These are phyloP conservation scores for Cochlearia excelsa DNA, from an alignment of 345 rosid genomes.

Conservation along the genomic window DNA sequence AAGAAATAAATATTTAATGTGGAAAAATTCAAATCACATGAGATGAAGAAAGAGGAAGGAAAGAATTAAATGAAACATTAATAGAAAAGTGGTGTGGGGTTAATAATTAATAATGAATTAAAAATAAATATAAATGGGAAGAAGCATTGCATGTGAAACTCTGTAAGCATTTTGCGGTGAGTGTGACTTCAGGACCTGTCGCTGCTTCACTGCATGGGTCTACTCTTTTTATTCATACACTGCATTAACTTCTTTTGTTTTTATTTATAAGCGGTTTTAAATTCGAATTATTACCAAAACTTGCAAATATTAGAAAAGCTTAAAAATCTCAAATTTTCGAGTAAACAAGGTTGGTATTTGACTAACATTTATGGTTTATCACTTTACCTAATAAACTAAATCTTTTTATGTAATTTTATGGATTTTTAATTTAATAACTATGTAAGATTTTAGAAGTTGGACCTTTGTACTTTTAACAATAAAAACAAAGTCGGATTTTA, in stretches of 20 bases:
- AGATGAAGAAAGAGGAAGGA: conserved; percentile 13
- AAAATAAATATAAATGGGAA: conserved; percentile 18
- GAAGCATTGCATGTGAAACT: conserved; percentile 38
- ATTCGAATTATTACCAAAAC: too few species aligned
- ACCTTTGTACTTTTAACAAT: too few species aligned
- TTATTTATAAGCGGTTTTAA: too few species aligned
- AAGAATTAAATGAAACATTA: conserved; percentile 25
- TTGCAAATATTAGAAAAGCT: too few species aligned
- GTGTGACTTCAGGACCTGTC: conserved; percentile 34
- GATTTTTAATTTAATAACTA: background rate
- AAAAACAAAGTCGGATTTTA: too few species aligned
- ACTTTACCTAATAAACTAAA: too few species aligned
- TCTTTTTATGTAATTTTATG: too few species aligned
- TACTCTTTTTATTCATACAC: conserved; percentile 8
- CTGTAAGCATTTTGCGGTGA: conserved; percentile 35
- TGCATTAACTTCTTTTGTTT: conserved; percentile 16
- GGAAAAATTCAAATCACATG: conserved; percentile 18
- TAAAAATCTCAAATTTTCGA: background rate
- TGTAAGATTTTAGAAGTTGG: too few species aligned
- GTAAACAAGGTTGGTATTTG: background rate
- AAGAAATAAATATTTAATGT: background rate
- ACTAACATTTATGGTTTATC: conserved; percentile 6
- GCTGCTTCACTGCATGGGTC: conserved; percentile 32
- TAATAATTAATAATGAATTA: conserved; percentile 11
- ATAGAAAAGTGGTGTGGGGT: conserved; percentile 24